Percentiles rank a stretch among this genome's conserved stretches.
These are phyloP conservation scores for Cadophora gregata DNA, from an alignment of 2,329 filamentous ascomycete species.

Conservation along the genomic window DNA sequence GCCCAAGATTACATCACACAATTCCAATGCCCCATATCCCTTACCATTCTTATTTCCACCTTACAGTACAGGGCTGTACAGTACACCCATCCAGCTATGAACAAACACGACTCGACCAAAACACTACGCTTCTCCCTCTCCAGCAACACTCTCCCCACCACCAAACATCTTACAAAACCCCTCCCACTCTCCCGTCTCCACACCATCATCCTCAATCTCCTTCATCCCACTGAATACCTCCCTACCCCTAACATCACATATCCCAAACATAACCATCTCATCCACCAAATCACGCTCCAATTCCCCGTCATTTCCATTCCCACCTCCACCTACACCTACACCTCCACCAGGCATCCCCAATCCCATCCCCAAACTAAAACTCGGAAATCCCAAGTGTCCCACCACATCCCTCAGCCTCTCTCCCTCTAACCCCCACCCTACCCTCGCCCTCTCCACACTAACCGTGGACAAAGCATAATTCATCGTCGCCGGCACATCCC, in stretches of 20 bases:
- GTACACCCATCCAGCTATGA: not conserved
- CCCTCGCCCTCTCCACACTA: constrained; percentile 24
- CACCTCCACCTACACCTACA: not conserved
- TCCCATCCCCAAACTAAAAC: constrained; percentile 7
- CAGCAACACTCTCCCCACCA: not conserved
- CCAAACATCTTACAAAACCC: constrained; percentile 18
- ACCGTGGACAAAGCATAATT: constrained; percentile 35
- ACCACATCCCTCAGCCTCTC: constrained; percentile 11
- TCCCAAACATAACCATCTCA: constrained; percentile 28
- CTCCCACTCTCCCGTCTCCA: constrained; percentile 30
- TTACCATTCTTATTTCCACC: not conserved
- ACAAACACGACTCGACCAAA: not conserved
- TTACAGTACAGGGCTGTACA: not conserved
- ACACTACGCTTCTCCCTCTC: not conserved
- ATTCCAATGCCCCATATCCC: not conserved
- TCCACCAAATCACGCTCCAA: constrained; percentile 26
- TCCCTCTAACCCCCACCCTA: constrained; percentile 23
- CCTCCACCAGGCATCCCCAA: not conserved
- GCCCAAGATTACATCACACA: not conserved
- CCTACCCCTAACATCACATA: constrained; percentile 22
- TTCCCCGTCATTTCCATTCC: not conserved
- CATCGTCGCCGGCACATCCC: constrained; percentile 40
- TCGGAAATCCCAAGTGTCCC: constrained; percentile 17
- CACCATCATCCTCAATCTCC: constrained; percentile 23
- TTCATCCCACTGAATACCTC: constrained; percentile 2